These are phyloP conservation scores for Brassica napus DNA, from an alignment of 345 rosid species.

Conservation along the genomic window DNA sequence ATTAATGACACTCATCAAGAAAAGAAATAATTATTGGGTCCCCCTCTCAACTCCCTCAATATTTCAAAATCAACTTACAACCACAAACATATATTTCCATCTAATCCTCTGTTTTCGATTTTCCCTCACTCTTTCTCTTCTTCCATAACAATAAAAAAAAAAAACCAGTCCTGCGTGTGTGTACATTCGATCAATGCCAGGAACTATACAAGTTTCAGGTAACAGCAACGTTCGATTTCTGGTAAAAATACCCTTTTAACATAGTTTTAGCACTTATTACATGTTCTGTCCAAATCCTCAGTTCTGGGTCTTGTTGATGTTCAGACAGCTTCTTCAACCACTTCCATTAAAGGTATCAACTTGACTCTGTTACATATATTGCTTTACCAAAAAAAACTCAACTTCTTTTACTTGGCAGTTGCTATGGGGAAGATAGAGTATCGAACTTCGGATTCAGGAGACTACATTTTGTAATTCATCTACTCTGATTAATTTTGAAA, in stretches of 20 bases:
- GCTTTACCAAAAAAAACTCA: neutral
- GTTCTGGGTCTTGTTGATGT: slow-evolving; percentile 59
- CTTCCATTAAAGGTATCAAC: slow-evolving; percentile 62
- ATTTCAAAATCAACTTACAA: slow-evolving; percentile 32
- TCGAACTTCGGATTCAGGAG: slow-evolving; percentile 59
- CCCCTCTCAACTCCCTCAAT: slow-evolving; percentile 45
- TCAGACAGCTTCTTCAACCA: slow-evolving; percentile 52
- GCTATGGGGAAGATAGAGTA: slow-evolving; percentile 79
- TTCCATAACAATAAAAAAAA: slow-evolving; percentile 6
- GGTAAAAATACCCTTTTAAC: neutral
- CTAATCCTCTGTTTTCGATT: slow-evolving; percentile 32
- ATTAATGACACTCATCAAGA: neutral
- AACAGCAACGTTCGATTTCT: slow-evolving; percentile 31
- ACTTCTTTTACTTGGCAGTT: slow-evolving; percentile 45
- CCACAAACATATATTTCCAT: slow-evolving; percentile 57
- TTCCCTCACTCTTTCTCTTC: slow-evolving; percentile 23
- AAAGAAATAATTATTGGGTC: slow-evolving; percentile 34
- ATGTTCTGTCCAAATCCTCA: slow-evolving; percentile 38
- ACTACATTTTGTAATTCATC: slow-evolving; percentile 73
- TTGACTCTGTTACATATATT: neutral
- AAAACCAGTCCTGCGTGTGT: slow-evolving; percentile 1
- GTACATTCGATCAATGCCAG: slow-evolving; percentile 63
- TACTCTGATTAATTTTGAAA: neutral
- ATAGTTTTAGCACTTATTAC: neutral
- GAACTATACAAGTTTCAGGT: slow-evolving; percentile 91